Evolutionary conservation across 768 basidiomycete species (phyloP).

Genomic region (Agrocybe pediades): DNA sequence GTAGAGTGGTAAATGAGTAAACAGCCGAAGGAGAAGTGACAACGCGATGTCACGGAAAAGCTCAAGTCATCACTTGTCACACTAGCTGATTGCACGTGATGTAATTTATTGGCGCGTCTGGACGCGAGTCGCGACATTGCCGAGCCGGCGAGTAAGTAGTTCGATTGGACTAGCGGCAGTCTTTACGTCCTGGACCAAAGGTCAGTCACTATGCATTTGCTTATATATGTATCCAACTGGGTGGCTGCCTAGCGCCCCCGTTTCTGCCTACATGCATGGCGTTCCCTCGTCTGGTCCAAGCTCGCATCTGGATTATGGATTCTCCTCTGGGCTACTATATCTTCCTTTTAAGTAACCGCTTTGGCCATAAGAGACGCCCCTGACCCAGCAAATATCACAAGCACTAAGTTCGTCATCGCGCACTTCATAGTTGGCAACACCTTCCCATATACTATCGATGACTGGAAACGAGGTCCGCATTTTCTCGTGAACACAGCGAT

Average conservation of each 20-base stretch:
- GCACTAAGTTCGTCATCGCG: slow-evolving; percentile 42
- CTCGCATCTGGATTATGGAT: neutral
- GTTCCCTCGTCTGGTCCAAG: no score
- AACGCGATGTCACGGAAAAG: neutral
- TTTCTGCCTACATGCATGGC: no score
- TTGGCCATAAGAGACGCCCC: neutral
- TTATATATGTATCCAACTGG: no score
- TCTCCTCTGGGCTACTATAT: neutral
- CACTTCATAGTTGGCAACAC: slow-evolving; percentile 69
- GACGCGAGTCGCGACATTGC: neutral
- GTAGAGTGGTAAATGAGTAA: neutral
- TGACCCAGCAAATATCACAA: slow-evolving; percentile 9
- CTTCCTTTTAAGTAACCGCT: neutral
- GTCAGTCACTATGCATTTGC: no score
- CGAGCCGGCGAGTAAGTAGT: neutral
- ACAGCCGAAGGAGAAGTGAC: neutral
- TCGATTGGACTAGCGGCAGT: neutral
- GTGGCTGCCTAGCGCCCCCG: no score
- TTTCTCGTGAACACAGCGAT: neutral
- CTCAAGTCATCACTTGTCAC: neutral
- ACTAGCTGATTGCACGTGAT: neutral
- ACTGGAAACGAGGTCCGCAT: slow-evolving; percentile 42
- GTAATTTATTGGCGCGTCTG: neutral
- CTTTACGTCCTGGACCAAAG: no score
- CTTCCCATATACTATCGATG: slow-evolving; percentile 47